Conservation (phyloP, 1,284 basidiomycete species). For the Puccinia horiana region DNA sequence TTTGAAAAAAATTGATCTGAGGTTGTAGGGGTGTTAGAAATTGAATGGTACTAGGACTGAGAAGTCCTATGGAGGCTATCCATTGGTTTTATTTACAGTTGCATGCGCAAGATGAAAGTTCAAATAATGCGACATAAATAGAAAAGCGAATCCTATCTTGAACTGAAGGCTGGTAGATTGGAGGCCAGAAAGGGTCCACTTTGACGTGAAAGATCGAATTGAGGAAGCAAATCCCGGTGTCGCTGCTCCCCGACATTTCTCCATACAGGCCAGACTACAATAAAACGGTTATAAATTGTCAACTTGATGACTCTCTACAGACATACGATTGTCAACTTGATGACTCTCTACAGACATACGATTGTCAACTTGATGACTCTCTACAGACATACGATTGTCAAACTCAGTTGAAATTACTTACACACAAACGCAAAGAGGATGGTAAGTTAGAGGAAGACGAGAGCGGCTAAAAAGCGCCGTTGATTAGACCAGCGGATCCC, state of each 20-base stretch:
- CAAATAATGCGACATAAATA: neutral
- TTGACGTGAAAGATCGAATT: neutral
- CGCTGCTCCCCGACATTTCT: neutral
- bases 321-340: neutral
- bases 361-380: neutral
- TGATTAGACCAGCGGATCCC: neutral
- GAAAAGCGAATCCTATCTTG: neutral
- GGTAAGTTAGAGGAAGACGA: neutral
- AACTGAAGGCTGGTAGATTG: neutral
- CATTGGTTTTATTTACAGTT: neutral
- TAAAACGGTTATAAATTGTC: neutral
- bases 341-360: neutral
- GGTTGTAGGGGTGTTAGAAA: too few species aligned
- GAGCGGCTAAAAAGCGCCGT: neutral
- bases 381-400: neutral
- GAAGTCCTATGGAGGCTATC: neutral
- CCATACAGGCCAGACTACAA: conserved; percentile 14
- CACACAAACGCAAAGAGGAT: conserved; percentile 15
- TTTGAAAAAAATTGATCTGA: too few species aligned
- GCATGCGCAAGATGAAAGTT: neutral
- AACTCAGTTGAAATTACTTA: neutral
- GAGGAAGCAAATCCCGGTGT: neutral
- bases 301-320: neutral
- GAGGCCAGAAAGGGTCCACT: neutral
- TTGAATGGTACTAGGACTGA: too few species aligned